Percentiles rank a stretch among this genome's conserved stretches.
These are phyloP conservation scores for Lactarius pseudohatsudake DNA, from an alignment of 768 basidiomycete genomes.

Conservation along the genomic window DNA sequence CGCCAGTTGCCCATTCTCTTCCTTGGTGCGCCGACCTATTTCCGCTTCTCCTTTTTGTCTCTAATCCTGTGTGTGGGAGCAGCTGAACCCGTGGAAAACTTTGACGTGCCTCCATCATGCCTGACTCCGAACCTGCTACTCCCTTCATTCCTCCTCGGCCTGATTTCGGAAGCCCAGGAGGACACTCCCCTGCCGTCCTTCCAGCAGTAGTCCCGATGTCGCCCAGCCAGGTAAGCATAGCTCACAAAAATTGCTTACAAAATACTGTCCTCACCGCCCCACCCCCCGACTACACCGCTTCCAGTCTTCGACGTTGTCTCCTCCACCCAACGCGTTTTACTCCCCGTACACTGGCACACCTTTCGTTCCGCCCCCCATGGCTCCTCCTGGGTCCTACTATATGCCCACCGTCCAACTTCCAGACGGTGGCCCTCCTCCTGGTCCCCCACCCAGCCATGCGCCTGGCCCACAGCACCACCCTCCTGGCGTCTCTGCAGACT, in stretches of 20 bases:
- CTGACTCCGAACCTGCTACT: conserved; percentile 29
- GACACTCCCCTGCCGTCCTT: conserved; percentile 29
- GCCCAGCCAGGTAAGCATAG: conserved; percentile 16
- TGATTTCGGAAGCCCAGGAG: conserved; percentile 26
- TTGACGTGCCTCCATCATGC: conserved; percentile 15
- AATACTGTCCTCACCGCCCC: conserved; percentile 12
- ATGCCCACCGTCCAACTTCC: conserved; percentile 36
- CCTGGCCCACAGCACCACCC: conserved; percentile 26
- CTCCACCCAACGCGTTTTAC: conserved; percentile 21
- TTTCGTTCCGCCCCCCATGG: conserved; percentile 23
- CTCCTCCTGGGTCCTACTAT: conserved; percentile 36
- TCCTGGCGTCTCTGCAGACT: conserved; percentile 36
- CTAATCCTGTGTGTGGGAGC: conserved; percentile 13
- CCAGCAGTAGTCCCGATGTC: conserved; percentile 35
- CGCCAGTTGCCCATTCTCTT: background rate
- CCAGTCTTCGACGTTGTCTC: conserved; percentile 29
- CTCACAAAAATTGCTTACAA: conserved; percentile 1
- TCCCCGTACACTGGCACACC: conserved; percentile 29
- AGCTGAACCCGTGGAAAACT: conserved; percentile 23
- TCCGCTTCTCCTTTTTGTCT: conserved; percentile 11
- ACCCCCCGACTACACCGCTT: conserved; percentile 6
- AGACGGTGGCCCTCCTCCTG: conserved; percentile 9
- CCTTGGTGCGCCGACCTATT: conserved; percentile 13
- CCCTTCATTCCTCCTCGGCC: conserved; percentile 38
- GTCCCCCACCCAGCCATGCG: conserved; percentile 16